These are phyloP conservation scores for Dimocarpus longan DNA, from an alignment of 345 rosid genomes.

Conservation along the genomic window DNA sequence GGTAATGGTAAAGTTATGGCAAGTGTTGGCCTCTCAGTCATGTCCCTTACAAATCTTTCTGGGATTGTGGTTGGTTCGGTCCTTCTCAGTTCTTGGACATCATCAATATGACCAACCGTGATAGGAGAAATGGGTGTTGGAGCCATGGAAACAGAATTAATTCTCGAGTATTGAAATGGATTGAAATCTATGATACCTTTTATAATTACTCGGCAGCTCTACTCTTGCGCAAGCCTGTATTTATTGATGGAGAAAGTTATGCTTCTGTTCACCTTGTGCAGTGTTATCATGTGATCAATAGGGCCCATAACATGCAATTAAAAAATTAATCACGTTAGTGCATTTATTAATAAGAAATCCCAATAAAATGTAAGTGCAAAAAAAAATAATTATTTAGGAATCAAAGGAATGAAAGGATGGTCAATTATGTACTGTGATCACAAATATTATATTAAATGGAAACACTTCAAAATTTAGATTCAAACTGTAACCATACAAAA, in stretches of 20 bases:
- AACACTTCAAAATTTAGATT: too few species aligned
- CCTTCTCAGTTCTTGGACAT: slow-evolving; percentile 86
- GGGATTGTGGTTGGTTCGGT: slow-evolving; percentile 64
- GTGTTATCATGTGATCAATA: slow-evolving; percentile 8
- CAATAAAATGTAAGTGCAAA: too few species aligned
- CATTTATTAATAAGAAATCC: too few species aligned
- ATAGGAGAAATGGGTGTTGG: slow-evolving; percentile 54
- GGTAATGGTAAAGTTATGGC: slow-evolving; percentile 29
- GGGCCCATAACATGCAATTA: slow-evolving; percentile 22
- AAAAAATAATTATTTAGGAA: too few species aligned
- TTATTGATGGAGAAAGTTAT: slow-evolving; percentile 28
- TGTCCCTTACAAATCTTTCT: slow-evolving; percentile 69
- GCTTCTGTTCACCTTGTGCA: not conserved
- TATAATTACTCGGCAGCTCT: slow-evolving; percentile 7
- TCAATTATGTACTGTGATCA: too few species aligned
- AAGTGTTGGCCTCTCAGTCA: slow-evolving; percentile 54
- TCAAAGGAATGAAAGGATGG: too few species aligned
- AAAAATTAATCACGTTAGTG: not conserved
- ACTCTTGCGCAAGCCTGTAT: slow-evolving; percentile 19
- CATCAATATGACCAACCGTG: slow-evolving; percentile 79
- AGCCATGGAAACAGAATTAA: slow-evolving; percentile 49
- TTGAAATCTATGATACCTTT: not conserved
- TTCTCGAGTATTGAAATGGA: not conserved
- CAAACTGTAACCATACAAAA: too few species aligned
- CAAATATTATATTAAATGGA: too few species aligned